Percentiles rank a stretch among this genome's conserved stretches.
Conservation (phyloP, 2,329 filamentous ascomycete genomes). For the Sporothrix pallida region DNA sequence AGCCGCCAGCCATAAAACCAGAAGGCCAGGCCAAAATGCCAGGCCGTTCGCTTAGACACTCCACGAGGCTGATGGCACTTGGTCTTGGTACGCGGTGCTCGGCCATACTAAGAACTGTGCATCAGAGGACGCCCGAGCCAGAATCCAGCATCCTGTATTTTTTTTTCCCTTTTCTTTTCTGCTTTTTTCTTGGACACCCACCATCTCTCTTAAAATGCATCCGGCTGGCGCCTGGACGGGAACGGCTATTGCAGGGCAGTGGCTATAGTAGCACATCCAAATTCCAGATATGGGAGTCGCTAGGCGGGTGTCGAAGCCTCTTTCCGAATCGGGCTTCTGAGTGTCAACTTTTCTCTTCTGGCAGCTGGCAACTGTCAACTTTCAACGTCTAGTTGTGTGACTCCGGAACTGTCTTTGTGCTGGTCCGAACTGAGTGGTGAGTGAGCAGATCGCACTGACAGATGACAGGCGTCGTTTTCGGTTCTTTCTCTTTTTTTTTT, state of each 20-base stretch:
- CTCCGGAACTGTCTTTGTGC: constrained; percentile 17
- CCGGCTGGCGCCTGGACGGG: constrained; percentile 15
- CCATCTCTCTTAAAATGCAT: not conserved
- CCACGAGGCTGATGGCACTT: constrained; percentile 30
- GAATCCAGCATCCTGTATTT: not conserved
- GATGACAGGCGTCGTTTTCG: not conserved
- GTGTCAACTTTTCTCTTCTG: not conserved
- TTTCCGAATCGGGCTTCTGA: not conserved
- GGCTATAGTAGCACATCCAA: not conserved
- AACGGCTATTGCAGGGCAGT: constrained; percentile 13
- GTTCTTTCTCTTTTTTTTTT: not conserved
- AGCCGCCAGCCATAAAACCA: constrained; percentile 3
- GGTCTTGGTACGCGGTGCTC: constrained; percentile 20
- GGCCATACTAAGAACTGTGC: constrained; percentile 14
- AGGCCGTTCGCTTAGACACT: constrained; percentile 29
- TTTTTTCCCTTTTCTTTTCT: not conserved
- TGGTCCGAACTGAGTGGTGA: constrained; percentile 21
- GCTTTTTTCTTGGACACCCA: not conserved
- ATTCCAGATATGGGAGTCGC: not conserved
- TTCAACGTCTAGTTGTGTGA: not conserved
- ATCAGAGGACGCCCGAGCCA: constrained; percentile 21
- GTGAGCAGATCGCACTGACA: not conserved
- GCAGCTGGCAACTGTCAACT: not conserved
- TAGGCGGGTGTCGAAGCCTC: not conserved
- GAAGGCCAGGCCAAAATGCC: not conserved